These are phyloP conservation scores for Fusarium neocosmosporiellum DNA, from an alignment of 2,329 filamentous ascomycete genomes.

Conservation along the genomic window DNA sequence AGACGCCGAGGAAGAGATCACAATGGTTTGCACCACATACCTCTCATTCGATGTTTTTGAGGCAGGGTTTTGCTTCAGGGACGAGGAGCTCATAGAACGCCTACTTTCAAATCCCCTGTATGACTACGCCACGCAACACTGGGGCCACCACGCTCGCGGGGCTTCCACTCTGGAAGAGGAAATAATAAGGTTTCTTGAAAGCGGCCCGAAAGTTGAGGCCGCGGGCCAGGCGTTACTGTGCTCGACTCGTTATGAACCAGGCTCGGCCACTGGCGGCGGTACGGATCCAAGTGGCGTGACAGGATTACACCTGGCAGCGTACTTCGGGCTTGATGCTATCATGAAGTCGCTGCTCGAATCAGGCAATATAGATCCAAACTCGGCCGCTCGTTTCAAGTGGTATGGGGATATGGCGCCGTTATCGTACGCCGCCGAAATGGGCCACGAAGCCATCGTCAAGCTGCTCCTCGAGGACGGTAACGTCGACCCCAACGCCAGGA, in stretches of 20 bases:
- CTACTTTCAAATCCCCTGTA: constrained; percentile 5
- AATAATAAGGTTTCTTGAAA: not conserved
- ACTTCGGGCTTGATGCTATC: not conserved
- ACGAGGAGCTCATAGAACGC: not conserved
- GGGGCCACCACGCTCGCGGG: constrained; percentile 19
- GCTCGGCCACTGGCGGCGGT: no score
- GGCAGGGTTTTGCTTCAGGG: constrained; percentile 6
- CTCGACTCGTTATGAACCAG: not conserved
- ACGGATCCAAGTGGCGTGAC: not conserved
- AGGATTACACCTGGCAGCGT: constrained; percentile 7
- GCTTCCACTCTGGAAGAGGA: not conserved
- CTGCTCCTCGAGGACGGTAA: not conserved
- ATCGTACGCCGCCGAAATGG: not conserved
- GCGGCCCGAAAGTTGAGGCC: not conserved
- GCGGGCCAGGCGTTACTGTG: not conserved
- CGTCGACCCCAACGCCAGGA: not conserved
- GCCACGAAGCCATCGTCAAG: not conserved
- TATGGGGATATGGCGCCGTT: not conserved
- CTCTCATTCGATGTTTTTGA: not conserved
- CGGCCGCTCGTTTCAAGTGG: not conserved
- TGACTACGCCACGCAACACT: constrained; percentile 15
- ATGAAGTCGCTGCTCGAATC: not conserved
- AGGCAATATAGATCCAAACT: not conserved
- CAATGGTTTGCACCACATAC: not conserved
- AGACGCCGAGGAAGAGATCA: not conserved